These are phyloP conservation scores for Suhomyces chickasaworum DNA, from an alignment of 1,139 yeast species.

Conservation along the genomic window DNA sequence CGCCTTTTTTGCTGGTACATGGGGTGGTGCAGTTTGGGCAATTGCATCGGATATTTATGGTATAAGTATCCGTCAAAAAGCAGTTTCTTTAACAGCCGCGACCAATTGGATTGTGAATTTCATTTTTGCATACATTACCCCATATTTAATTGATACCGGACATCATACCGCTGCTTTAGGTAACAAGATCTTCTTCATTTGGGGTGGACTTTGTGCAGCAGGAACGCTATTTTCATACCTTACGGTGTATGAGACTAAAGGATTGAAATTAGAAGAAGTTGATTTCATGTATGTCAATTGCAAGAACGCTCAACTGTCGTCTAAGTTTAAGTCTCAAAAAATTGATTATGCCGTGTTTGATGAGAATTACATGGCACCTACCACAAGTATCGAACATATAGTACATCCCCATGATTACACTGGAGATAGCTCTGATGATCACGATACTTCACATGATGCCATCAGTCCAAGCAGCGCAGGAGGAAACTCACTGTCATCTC, in stretches of 20 bases:
- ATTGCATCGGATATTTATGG: constrained; percentile 74
- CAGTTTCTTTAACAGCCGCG: constrained; percentile 71
- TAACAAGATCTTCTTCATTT: constrained; percentile 69
- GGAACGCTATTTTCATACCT: constrained; percentile 47
- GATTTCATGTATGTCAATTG: constrained; percentile 46
- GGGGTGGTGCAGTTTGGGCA: constrained; percentile 86
- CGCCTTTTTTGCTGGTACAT: constrained; percentile 72
- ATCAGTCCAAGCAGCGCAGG: constrained; percentile 8
- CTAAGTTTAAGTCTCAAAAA: constrained; percentile 41
- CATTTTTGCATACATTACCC: constrained; percentile 69
- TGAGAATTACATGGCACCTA: constrained; percentile 14
- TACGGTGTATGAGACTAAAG: constrained; percentile 49
- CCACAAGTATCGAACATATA: constrained; percentile 6
- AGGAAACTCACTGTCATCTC: constrained; percentile 10
- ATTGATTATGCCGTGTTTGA: constrained; percentile 29
- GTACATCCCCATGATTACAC: constrained; percentile 9
- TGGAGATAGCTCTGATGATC: constrained; percentile 17
- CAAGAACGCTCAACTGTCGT: constrained; percentile 45
- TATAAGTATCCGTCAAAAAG: constrained; percentile 71
- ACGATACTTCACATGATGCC: constrained; percentile 11
- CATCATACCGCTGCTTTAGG: constrained; percentile 65
- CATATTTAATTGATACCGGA: constrained; percentile 66
- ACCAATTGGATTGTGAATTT: constrained; percentile 80
- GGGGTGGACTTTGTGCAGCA: constrained; percentile 66
- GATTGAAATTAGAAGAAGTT: constrained; percentile 48